Evolutionary conservation across 192 early-diverging fungal species (phyloP), one percentile per base, ranked within the genome.

Genomic region (Linnemannia exigua): DNA sequence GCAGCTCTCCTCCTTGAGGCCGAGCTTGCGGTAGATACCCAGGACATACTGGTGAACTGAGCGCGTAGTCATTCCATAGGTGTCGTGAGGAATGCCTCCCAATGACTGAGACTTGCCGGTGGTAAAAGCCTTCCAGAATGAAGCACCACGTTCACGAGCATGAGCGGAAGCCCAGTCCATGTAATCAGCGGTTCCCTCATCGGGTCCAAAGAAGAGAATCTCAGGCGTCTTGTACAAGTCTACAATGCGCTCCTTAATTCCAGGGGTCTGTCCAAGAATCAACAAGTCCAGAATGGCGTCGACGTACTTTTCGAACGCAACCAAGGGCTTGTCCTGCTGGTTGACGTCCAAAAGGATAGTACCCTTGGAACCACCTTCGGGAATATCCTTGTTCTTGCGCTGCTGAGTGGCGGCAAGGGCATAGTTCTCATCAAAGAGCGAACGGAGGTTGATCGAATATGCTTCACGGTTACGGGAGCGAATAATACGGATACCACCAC

Each of bases 111-210:
- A 94, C 93, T 99, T 99, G 77, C 98, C 98, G 7, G 98, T 99
- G 31, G 98, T 99, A 92, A 99, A 99, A 31, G 98, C 97, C 92
- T 99, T 99, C 98, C 98, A 99, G 95, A 98, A 99, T 20, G 92
- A 90, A 22, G 96, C 96, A 20, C 96, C 96, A 77, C 98, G 94
- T 80, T 89, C 93, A 76, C 93, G 92, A 14, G 98, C 96, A 90
- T 99, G 97, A 82, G 97, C 96, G 66, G 94, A 95, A 58, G 98
- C 98, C 98, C 98, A 99, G 91, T 99, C 98, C 96, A 99, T 99
- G 86, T 94, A 97, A 46, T 97, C 97, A 63, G 98, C 98, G 22
- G 98, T 99, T 75, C 98, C 98, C 88, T 86, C 84, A 52, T 86
- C 84, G 3, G 79, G 79, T 6, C 84, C 84, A 77, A 86, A 86